Evolutionary conservation across 2,329 filamentous ascomycete species (phyloP).

Genomic region (Alternaria arbusti): DNA sequence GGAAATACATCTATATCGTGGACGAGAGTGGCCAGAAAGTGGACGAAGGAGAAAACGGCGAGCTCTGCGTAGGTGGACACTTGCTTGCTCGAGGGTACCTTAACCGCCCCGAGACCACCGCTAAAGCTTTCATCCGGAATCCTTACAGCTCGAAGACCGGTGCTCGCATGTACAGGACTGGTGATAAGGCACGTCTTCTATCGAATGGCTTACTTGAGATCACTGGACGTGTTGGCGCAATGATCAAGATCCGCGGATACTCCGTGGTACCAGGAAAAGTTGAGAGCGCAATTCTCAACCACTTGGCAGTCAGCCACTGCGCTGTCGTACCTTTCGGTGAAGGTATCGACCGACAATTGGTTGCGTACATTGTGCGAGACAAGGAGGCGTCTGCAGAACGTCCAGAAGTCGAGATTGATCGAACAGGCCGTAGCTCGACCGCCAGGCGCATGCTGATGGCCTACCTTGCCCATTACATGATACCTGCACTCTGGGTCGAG

Average conservation of each 20-base stretch:
- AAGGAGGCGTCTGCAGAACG: conserved; percentile 64
- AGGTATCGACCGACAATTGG: conserved; percentile 74
- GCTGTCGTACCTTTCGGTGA: conserved; percentile 78
- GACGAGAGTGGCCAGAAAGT: conserved; percentile 72
- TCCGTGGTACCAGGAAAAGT: conserved; percentile 79
- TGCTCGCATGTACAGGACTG: conserved; percentile 76
- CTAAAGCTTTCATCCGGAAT: conserved; percentile 72
- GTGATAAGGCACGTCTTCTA: conserved; percentile 72
- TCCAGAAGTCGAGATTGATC: conserved; percentile 69
- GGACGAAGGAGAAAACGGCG: conserved; percentile 66
- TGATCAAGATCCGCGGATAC: conserved; percentile 83
- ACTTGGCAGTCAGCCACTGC: conserved; percentile 74
- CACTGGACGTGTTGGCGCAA: conserved; percentile 75
- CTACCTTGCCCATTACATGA: conserved; percentile 82
- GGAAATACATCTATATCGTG: conserved; percentile 73
- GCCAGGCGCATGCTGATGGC: conserved; percentile 69
- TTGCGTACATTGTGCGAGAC: conserved; percentile 78
- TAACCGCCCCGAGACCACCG: conserved; percentile 79
- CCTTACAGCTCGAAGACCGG: conserved; percentile 66
- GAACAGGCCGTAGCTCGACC: conserved; percentile 72
- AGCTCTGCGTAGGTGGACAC: conserved; percentile 77
- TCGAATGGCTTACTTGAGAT: conserved; percentile 75
- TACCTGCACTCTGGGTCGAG: conserved; percentile 78
- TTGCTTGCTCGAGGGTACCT: conserved; percentile 78
- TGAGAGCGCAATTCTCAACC: conserved; percentile 72